phyloP scores from a whole-genome alignment of 129 eudicot species.

The Smallanthus sonchifolius region DNA sequence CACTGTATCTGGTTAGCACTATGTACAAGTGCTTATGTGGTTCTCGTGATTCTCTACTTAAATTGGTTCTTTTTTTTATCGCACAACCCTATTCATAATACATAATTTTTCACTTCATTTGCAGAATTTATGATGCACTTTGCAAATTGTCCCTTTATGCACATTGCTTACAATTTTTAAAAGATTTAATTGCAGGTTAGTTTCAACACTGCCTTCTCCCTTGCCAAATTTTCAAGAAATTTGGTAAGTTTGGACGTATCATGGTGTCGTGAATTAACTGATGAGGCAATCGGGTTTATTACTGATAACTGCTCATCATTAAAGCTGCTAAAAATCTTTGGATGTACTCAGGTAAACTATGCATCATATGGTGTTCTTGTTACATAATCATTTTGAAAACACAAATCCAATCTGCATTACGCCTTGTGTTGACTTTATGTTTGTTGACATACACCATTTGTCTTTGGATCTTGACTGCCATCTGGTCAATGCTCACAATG shows the following conservation, averaged over 20 bases:
- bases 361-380: neutral
- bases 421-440: neutral
- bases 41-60: no score
- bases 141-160: no score
- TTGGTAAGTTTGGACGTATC: conserved; percentile 56
- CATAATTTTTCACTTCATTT: no score
- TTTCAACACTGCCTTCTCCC: conserved; percentile 46
- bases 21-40: no score
- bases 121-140: no score
- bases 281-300: conserved; percentile 49
- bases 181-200: conserved; percentile 42
- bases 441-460: conserved; percentile 7
- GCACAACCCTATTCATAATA: no score
- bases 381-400: neutral
- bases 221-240: conserved; percentile 46
- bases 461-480: neutral
- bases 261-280: conserved; percentile 51
- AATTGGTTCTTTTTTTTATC: no score
- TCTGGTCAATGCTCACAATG: neutral
- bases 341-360: conserved; percentile 56
- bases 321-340: conserved; percentile 53
- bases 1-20: no score
- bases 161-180: neutral
- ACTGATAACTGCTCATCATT: conserved; percentile 51
- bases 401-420: neutral